These are phyloP conservation scores for Triticum monococcum DNA, from an alignment of 176 grass and related monocot species.

Conservation along the genomic window DNA sequence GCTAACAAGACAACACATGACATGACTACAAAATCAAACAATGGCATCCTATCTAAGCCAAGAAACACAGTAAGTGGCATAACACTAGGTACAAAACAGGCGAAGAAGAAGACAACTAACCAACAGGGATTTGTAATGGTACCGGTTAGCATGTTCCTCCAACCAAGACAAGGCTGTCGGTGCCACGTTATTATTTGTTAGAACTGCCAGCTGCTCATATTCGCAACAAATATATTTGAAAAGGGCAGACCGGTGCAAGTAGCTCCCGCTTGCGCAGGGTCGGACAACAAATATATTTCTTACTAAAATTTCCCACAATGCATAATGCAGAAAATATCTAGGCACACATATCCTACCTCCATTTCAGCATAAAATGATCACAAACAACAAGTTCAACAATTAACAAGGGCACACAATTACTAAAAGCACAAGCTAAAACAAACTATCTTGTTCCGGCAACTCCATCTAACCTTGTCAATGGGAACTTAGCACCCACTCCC, in stretches of 20 bases:
- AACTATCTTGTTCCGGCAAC: neutral
- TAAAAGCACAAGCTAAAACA: neutral
- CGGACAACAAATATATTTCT: neutral
- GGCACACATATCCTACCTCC: neutral
- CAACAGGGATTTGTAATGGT: neutral
- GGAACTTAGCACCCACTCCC: neutral
- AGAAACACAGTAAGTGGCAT: neutral
- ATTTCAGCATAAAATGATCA: neutral
- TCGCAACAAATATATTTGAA: neutral
- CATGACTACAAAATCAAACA: constrained; percentile 6
- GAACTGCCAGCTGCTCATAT: constrained; percentile 3
- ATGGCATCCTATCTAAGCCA: neutral
- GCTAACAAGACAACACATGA: neutral
- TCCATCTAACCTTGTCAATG: neutral
- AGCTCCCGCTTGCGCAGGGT: too few relatives aligned
- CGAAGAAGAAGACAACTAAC: neutral
- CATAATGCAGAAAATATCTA: neutral
- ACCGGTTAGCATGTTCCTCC: neutral
- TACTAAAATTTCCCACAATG: neutral
- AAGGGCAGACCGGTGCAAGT: too few relatives aligned
- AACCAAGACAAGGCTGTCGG: neutral
- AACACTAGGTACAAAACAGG: neutral
- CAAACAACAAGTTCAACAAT: neutral
- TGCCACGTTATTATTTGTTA: neutral
- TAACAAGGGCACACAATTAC: neutral